A percentile compares a stretch with the other conserved stretches of the same genome.
phyloP scores from a whole-genome alignment of 208 protist species.

The Leishmania arabica region DNA sequence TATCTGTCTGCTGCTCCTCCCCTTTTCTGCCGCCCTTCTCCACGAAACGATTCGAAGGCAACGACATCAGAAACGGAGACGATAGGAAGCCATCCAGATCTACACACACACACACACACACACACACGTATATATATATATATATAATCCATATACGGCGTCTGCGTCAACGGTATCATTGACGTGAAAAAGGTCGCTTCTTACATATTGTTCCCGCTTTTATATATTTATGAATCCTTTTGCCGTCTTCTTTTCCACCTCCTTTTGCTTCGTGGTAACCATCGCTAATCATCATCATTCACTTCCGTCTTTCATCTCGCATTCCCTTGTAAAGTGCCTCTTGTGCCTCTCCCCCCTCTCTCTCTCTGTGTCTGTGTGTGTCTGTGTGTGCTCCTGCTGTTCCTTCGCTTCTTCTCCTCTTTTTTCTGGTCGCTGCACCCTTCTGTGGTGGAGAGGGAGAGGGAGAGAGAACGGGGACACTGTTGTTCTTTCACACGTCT shows the following conservation, averaged over 20 bases:
- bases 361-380: not conserved
- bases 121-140: not conserved
- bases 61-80: not conserved
- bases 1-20: too few species aligned
- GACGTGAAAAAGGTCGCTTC: not conserved
- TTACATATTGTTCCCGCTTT: too few species aligned
- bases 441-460: not conserved
- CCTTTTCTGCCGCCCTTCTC: not conserved
- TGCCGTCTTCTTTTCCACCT: not conserved
- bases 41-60: not conserved
- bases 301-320: not conserved
- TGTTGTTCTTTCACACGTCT: not conserved
- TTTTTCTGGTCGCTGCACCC: not conserved
- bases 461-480: not conserved
- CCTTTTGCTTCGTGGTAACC: not conserved
- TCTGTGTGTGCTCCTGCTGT: not conserved
- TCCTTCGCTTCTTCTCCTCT: not conserved
- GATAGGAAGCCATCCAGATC: not conserved
- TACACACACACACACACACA: not conserved
- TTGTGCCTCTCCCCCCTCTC: not conserved
- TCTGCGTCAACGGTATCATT: not conserved
- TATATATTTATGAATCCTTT: too few species aligned
- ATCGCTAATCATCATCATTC: not conserved
- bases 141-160: not conserved
- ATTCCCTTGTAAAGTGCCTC: not conserved